Conservation (phyloP, 2,329 filamentous ascomycete species). For the Ceratocystis cubensis region DNA sequence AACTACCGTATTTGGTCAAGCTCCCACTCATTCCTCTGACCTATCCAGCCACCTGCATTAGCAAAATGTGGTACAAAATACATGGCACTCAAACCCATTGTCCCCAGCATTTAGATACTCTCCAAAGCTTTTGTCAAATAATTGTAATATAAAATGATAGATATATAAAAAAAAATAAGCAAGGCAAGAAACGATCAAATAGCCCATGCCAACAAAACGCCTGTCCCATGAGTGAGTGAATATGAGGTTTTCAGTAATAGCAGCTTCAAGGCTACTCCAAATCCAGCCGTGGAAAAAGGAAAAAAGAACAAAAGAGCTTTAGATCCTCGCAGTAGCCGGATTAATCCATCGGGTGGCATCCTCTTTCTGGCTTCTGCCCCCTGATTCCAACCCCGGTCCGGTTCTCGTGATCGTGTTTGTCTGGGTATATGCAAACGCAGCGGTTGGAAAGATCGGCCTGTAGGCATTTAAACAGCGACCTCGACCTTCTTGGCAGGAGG, state of each 20-base stretch:
- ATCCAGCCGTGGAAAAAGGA: constrained; percentile 5
- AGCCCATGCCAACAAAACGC: constrained; percentile 15
- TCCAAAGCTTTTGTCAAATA: background rate
- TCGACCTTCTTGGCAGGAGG: constrained; percentile 52
- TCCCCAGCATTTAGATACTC: too few relatives aligned
- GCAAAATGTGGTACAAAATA: background rate
- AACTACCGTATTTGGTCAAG: constrained; percentile 4
- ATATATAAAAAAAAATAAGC: background rate
- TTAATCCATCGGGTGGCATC: background rate
- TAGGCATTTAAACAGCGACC: constrained; percentile 26
- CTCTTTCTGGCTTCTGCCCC: background rate
- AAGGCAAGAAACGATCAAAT: constrained; percentile 6
- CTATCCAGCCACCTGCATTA: background rate
- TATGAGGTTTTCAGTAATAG: constrained; percentile 8
- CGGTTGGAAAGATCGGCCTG: background rate
- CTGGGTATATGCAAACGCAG: background rate
- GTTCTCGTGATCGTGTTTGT: background rate
- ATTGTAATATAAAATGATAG: background rate
- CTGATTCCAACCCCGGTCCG: background rate
- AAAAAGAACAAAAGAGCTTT: constrained; percentile 6
- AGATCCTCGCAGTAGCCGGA: background rate
- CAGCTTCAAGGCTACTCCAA: constrained; percentile 9
- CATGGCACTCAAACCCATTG: background rate
- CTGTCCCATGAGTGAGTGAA: constrained; percentile 19
- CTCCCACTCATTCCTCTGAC: background rate